These are phyloP conservation scores for Oryza glumipatula DNA, from an alignment of 176 grass and related monocot genomes.

Conservation along the genomic window DNA sequence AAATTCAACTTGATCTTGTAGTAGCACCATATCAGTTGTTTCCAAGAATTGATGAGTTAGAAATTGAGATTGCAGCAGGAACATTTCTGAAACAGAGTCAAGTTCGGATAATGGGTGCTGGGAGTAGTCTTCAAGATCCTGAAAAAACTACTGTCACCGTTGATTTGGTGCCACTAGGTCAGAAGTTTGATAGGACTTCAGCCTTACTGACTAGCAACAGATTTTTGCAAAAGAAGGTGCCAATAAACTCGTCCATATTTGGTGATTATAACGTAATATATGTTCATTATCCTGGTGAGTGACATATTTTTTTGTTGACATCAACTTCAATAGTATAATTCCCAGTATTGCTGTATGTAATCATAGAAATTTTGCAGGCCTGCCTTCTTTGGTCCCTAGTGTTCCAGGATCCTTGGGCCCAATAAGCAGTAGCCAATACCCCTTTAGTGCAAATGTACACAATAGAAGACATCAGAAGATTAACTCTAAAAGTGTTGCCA, in stretches of 20 bases:
- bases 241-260: slow-evolving; percentile 65
- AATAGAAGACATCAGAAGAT: slow-evolving; percentile 52
- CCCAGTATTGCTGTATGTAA: slow-evolving; percentile 14
- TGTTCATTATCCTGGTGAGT: slow-evolving; percentile 79
- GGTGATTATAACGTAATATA: slow-evolving; percentile 68
- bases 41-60: slow-evolving; percentile 70
- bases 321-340: slow-evolving; percentile 24
- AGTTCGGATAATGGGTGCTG: slow-evolving; percentile 83
- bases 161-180: slow-evolving; percentile 74
- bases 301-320: not conserved
- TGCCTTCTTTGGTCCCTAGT: slow-evolving; percentile 59
- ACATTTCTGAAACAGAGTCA: slow-evolving; percentile 85
- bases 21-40: slow-evolving; percentile 74
- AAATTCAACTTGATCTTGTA: slow-evolving; percentile 69
- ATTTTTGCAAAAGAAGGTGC: slow-evolving; percentile 74
- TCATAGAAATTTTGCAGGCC: slow-evolving; percentile 55
- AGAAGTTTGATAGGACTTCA: slow-evolving; percentile 80
- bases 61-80: slow-evolving; percentile 68
- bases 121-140: slow-evolving; percentile 54
- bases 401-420: slow-evolving; percentile 52
- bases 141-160: slow-evolving; percentile 76
- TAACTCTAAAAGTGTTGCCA: slow-evolving; percentile 58
- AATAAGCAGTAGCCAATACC: slow-evolving; percentile 51
- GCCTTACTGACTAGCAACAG: slow-evolving; percentile 75
- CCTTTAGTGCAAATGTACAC: slow-evolving; percentile 64